Base-by-base conservation (phyloP, 345 rosid genomes). In the Mallotus nudiflorus region DNA sequence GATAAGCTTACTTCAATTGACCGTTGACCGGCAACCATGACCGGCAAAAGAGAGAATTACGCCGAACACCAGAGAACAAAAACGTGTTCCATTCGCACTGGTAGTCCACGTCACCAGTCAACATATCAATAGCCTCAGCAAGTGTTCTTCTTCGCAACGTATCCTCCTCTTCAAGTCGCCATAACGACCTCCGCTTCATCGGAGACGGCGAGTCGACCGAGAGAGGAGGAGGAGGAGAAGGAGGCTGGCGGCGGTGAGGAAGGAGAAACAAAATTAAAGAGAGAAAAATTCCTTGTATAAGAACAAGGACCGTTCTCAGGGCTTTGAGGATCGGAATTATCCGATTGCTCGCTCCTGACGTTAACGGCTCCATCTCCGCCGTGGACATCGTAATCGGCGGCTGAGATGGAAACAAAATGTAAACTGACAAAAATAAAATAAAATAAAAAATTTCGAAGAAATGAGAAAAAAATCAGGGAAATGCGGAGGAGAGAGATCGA, bases 331-430 rank as follows among this genome's bases (percentile, higher is more conserved):
- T 77, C 68, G 97, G 96, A 59, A 95, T 87, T 15, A 95, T 89
- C 31, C 99, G 97, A 68, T 95, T 95, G 84, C 99, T 90, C 24
- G 99, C 99, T 16, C 99, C 99, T 20, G 99, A 95, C 20, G 99
- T 95, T 53, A 91, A 82, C 56, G 77, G 97, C 58, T 93, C 97
- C 84, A 93, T 82, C 77, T 92, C 97, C 68, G 84, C 86, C 78
- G 79, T 56, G 49, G 89, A 71, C 87, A 85, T n/a, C n/a, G n/a
- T 73, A 42, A 42, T 42, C 46, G 46, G 13, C 46, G 72, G 65
- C 60, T 33, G 40, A 44, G 65, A 49, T 44, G 69, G 64, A 25
- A 37, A 45, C 13, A 1, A 16, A 28, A 46, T 11, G 18, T 1
- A 16, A 25, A 20, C 22, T 5, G 18, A 51, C 1, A 65, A 19